Base-by-base conservation (phyloP, 2,329 filamentous ascomycete genomes). In the Aspergillus ibericus region DNA sequence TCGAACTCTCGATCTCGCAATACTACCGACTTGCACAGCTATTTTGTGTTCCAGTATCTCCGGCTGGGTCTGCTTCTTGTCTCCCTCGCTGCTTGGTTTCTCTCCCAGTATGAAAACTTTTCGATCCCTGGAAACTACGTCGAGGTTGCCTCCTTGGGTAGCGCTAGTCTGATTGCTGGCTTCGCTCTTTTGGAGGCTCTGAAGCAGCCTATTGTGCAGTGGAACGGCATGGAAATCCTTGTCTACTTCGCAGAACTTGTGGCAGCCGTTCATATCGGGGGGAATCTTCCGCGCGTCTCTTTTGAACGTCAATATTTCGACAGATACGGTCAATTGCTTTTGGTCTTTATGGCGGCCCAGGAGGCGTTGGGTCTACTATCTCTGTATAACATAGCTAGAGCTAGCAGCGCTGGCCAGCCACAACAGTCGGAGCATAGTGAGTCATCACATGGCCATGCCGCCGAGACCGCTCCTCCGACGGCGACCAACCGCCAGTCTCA, bases 151-250 rank as follows among this genome's bases (percentile, higher is more conserved):
- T 72, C 75, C n/a, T 55, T 77, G 35, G 74, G 73, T 3, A 73
- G 71, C 47, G 72, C 72, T 32, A 77, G 75, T 54, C 68, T 77
- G 48, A 71, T 77, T 47, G 70, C 75, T 10, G 75, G 75, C 18
- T 77, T 77, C 59, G 72, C 72, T 42, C 67, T 77, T n/a, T 58
- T 77, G 47, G 74, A 76, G 56, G 67, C 63, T 20, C 56, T 76
- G 32, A 77, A 77, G 59, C 65, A 66, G 29, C 75, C 75, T 12
- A 68, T 77, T 35, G 56, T 56, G 8, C 64, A 73, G 27, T 77
- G 75, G 75, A 76, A 72, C 56, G 72, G 71, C 4, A 70, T 72
- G 63, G 75, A 77, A 55, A 74, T 77, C 20, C 61, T 77, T 38
- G 64, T 77, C 15, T 75, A 72, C 38, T 62, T 77, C 38, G 70